Conservation (phyloP, 306 rosid genomes). For the Styphnolobium japonicum region DNA sequence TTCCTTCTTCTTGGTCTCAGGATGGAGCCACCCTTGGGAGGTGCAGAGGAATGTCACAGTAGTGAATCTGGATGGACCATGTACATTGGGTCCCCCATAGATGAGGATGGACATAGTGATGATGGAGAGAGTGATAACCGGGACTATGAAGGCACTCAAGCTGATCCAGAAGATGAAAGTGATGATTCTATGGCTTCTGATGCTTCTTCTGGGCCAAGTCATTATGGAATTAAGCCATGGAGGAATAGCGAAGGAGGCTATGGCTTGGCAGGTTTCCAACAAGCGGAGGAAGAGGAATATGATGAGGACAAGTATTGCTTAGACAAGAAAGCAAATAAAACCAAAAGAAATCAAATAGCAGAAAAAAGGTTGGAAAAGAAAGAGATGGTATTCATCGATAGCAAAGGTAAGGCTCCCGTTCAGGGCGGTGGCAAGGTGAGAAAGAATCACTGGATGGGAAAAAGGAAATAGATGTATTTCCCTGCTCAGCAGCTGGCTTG, state of each 20-base stretch:
- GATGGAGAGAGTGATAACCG: neutral
- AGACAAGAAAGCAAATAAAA: conserved; percentile 12
- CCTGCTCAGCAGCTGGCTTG: neutral
- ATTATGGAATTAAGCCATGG: conserved; percentile 1
- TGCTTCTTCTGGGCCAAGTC: conserved; percentile 72
- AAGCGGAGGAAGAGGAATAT: neutral
- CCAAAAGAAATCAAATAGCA: conserved; percentile 18
- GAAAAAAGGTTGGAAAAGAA: conserved; percentile 30
- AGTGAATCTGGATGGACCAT: conserved; percentile 89
- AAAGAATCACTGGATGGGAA: conserved; percentile 23
- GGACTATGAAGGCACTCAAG: neutral
- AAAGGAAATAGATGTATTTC: conserved; percentile 13
- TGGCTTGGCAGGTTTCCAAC: neutral
- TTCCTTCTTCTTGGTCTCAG: neutral
- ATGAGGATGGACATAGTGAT: conserved; percentile 11
- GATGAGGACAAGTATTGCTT: neutral
- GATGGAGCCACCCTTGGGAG: conserved; percentile 66
- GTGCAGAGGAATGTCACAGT: conserved; percentile 74
- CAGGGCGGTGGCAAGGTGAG: conserved; percentile 37
- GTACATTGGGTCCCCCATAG: conserved; percentile 60
- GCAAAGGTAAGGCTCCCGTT: conserved; percentile 23
- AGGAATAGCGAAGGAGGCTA: neutral
- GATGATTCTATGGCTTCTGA: conserved; percentile 89
- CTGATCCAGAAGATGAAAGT: conserved; percentile 38
- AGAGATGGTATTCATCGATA: neutral